Conservation (phyloP, 768 basidiomycete species). For the Termitomyces sp. region DNA sequence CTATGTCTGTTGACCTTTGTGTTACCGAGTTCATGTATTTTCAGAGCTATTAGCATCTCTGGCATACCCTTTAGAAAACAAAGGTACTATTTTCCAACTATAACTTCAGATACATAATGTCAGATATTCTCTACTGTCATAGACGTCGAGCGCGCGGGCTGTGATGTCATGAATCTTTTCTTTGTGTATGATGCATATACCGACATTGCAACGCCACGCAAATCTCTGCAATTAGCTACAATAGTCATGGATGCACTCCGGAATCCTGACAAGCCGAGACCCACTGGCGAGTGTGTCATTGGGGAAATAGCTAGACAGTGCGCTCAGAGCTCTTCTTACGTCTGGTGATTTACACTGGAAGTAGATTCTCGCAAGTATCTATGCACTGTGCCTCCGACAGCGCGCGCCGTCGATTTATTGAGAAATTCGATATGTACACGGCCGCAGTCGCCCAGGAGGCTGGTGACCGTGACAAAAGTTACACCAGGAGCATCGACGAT, state of each 20-base stretch:
- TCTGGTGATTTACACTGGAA: neutral
- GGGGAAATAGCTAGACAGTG: slow-evolving; percentile 38
- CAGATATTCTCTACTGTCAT: neutral
- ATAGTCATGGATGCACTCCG: slow-evolving; percentile 35
- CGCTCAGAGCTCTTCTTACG: slow-evolving; percentile 7
- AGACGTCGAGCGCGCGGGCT: slow-evolving; percentile 28
- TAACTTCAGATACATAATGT: neutral
- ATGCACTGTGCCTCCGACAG: neutral
- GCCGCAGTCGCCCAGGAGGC: neutral
- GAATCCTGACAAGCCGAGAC: slow-evolving; percentile 29
- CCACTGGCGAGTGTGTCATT: slow-evolving; percentile 28
- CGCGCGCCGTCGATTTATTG: neutral
- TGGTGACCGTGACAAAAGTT: neutral
- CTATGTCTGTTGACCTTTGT: neutral
- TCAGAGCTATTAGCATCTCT: slow-evolving; percentile 27
- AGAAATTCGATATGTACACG: neutral
- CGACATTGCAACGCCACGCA: slow-evolving; percentile 29
- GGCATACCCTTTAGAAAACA: slow-evolving; percentile 26
- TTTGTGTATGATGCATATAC: slow-evolving; percentile 48
- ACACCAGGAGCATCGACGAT: neutral
- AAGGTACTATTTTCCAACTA: slow-evolving; percentile 20
- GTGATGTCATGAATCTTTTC: slow-evolving; percentile 48
- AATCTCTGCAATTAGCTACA: slow-evolving; percentile 24
- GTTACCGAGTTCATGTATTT: neutral
- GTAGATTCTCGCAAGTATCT: neutral